Evolutionary conservation across 208 protist species (phyloP).

Genomic region (Trypanosomatidae sp.): DNA sequence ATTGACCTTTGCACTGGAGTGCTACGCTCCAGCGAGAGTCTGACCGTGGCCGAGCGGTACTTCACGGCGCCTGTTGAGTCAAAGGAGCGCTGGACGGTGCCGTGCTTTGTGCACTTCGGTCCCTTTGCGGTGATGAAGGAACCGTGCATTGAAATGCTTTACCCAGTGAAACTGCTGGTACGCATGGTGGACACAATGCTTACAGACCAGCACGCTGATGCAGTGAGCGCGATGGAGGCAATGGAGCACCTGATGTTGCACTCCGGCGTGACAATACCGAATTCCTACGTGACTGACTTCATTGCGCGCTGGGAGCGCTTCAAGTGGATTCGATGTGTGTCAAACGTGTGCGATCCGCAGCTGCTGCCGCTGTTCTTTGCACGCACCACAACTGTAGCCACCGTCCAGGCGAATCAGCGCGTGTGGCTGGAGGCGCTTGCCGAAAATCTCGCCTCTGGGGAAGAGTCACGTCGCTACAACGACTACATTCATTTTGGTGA

Average conservation of each 20-base stretch:
- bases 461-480: constrained; percentile 4
- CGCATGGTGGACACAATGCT: constrained; percentile 24
- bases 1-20: constrained; percentile 58
- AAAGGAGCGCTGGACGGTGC: constrained; percentile 7
- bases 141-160: constrained; percentile 44
- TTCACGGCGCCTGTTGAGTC: constrained; percentile 8
- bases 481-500: constrained; percentile 47
- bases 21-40: constrained; percentile 29
- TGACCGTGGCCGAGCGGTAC: constrained; percentile 17
- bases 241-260: constrained; percentile 34
- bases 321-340: constrained; percentile 30
- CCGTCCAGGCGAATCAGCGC: constrained; percentile 22
- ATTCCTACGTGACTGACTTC: constrained; percentile 31
- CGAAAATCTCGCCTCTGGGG: not conserved
- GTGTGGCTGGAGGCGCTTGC: constrained; percentile 35
- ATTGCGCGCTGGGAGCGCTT: constrained; percentile 28
- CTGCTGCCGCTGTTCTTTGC: constrained; percentile 37
- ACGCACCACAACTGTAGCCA: constrained; percentile 1
- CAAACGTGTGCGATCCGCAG: constrained; percentile 29
- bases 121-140: constrained; percentile 31
- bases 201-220: constrained; percentile 15
- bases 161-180: constrained; percentile 45
- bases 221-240: constrained; percentile 22
- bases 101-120: constrained; percentile 25
- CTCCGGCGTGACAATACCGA: constrained; percentile 33